phyloP scores from a whole-genome alignment of 2,329 filamentous ascomycete genomes.

The Septoria linicola region DNA sequence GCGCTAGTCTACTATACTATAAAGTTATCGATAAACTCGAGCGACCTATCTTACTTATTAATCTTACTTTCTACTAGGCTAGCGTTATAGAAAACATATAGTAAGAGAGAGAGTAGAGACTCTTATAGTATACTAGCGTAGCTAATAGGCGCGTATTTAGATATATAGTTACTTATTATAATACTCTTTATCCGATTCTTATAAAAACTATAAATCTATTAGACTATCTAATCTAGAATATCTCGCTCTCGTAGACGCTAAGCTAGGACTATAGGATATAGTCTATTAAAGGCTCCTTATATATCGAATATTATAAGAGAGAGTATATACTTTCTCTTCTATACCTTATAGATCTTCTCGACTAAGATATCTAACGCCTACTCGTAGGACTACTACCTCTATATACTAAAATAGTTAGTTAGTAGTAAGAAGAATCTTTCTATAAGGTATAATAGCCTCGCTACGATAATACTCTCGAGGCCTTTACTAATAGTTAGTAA shows the following conservation, averaged over 20 bases:
- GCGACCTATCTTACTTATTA: neutral
- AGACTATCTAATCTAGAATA: neutral
- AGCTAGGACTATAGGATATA: neutral
- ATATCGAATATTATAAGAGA: neutral
- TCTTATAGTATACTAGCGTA: neutral
- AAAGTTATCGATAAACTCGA: neutral
- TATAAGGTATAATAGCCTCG: slow-evolving; percentile 23
- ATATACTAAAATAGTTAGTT: slow-evolving; percentile 31
- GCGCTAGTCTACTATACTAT: neutral
- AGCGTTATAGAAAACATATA: slow-evolving; percentile 3
- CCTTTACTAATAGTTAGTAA: slow-evolving; percentile 36
- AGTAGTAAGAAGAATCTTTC: slow-evolving; percentile 29
- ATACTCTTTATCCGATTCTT: neutral
- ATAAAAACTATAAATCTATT: neutral
- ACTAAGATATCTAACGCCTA: slow-evolving; percentile 34
- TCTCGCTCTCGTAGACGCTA: neutral
- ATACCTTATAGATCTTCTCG: slow-evolving; percentile 27
- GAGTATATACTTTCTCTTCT: neutral
- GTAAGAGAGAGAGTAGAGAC: neutral
- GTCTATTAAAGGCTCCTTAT: slow-evolving; percentile 4
- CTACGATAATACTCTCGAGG: slow-evolving; percentile 33
- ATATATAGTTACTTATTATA: neutral
- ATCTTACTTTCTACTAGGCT: slow-evolving; percentile 1
- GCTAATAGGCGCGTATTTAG: neutral
- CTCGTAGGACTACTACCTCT: slow-evolving; percentile 30